Evolutionary conservation across 2,329 filamentous ascomycete species (phyloP).

Genomic region (Chaetomium globosum): DNA sequence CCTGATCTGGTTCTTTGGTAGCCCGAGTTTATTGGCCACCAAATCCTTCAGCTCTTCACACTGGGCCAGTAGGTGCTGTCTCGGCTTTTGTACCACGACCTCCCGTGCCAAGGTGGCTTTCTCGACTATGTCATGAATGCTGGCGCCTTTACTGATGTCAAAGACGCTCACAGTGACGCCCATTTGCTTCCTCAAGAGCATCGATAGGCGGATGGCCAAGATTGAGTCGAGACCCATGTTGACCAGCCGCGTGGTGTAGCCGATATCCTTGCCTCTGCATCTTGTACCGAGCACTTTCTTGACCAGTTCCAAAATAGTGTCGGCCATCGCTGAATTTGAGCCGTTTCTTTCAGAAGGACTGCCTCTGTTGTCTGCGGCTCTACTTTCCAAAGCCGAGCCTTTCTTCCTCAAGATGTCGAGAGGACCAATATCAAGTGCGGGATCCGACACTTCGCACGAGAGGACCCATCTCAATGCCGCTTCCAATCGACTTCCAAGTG

Average conservation of each 20-base stretch:
- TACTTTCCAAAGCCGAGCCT: neutral
- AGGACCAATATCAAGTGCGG: neutral
- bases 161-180: neutral
- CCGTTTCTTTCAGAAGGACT: neutral
- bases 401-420: neutral
- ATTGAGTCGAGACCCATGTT: neutral
- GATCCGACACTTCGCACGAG: neutral
- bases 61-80: neutral
- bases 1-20: neutral
- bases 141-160: neutral
- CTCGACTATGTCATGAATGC: neutral
- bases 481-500: neutral
- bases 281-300: neutral
- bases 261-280: neutral
- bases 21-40: neutral
- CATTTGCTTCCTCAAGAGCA: neutral
- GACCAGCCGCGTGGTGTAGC: neutral
- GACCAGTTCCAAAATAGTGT: neutral
- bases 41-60: neutral
- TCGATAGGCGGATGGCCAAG: neutral
- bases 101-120: neutral
- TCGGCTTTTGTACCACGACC: neutral
- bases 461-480: neutral
- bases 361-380: neutral
- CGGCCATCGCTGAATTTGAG: neutral